A percentile compares a stretch with the other conserved stretches of the same genome.
Conservation (phyloP, 139 green algal genomes). For the Chlorella ohadii region DNA sequence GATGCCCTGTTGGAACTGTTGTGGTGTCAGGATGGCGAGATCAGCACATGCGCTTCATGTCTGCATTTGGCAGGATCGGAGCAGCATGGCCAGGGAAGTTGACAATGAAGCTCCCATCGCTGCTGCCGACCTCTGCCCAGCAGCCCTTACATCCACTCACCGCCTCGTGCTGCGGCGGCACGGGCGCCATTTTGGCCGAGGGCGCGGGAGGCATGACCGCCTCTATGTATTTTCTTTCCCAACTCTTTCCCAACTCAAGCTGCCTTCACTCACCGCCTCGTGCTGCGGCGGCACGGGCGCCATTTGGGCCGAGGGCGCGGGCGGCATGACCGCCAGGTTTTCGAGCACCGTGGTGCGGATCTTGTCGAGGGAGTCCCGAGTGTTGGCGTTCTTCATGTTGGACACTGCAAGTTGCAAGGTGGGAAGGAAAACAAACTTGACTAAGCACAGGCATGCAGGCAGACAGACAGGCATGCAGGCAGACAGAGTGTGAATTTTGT, state of each 20-base stretch:
- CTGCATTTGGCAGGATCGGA: too few relatives aligned
- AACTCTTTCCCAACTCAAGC: too few relatives aligned
- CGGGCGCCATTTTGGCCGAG: conserved; percentile 53
- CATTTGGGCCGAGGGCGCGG: conserved; percentile 69
- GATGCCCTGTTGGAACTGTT: too few relatives aligned
- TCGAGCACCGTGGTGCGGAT: conserved; percentile 74
- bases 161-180: conserved; percentile 44
- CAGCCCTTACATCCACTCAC: too few relatives aligned
- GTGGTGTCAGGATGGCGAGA: too few relatives aligned
- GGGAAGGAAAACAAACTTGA: neutral
- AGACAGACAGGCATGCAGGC: too few relatives aligned
- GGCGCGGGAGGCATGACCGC: conserved; percentile 72
- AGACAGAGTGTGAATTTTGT: conserved; percentile 74
- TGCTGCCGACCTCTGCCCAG: too few relatives aligned
- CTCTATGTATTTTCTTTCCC: too few relatives aligned
- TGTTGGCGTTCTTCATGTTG: conserved; percentile 97
- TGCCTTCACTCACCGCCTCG: conserved; percentile 40
- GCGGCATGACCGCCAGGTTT: conserved; percentile 76
- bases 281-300: conserved; percentile 40
- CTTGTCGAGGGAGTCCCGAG: conserved; percentile 74
- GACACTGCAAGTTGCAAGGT: conserved; percentile 40
- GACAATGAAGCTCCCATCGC: too few relatives aligned
- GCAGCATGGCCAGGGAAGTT: too few relatives aligned
- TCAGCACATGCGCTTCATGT: too few relatives aligned
- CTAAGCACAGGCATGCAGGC: too few relatives aligned